Conservation (phyloP, 2,329 filamentous ascomycete species). For the Verticillium tricorpus region DNA sequence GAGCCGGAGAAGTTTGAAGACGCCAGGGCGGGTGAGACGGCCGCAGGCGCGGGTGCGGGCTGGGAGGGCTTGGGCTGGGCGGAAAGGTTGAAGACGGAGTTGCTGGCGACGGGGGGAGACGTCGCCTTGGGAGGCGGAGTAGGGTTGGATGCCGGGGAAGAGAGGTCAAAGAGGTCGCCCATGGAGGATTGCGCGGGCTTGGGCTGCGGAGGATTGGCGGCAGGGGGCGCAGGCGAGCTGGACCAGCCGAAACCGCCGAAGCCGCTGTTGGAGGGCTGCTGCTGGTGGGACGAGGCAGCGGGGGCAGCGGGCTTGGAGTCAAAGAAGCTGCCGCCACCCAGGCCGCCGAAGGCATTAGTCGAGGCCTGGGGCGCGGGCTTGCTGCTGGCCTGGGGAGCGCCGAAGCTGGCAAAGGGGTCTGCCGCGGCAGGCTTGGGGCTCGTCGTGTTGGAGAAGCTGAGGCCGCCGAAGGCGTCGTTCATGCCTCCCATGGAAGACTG, state of each 20-base stretch:
- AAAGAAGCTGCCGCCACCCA: constrained; percentile 79
- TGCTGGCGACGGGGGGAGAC: constrained; percentile 34
- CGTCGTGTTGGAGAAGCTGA: constrained; percentile 37
- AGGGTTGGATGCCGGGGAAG: constrained; percentile 39
- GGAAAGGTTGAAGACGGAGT: constrained; percentile 80
- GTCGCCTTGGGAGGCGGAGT: constrained; percentile 28
- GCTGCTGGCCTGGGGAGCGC: constrained; percentile 27
- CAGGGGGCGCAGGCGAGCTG: constrained; percentile 31
- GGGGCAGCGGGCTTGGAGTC: constrained; percentile 64
- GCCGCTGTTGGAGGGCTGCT: constrained; percentile 51
- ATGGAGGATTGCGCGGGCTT: constrained; percentile 51
- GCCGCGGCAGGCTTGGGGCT: constrained; percentile 39
- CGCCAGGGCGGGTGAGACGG: constrained; percentile 23
- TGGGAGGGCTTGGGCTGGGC: constrained; percentile 37
- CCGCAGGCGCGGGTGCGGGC: constrained; percentile 33
- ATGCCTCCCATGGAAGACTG: constrained; percentile 56
- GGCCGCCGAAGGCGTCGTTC: constrained; percentile 65
- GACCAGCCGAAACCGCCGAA: constrained; percentile 66
- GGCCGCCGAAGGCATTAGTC: constrained; percentile 40
- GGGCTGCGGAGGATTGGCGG: constrained; percentile 18
- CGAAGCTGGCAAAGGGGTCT: constrained; percentile 60
- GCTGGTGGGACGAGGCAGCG: constrained; percentile 42
- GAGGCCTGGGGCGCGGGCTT: constrained; percentile 28
- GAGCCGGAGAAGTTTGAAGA: constrained; percentile 42
- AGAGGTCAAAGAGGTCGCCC: constrained; percentile 79